Evolutionary conservation across 2,329 filamentous ascomycete species (phyloP), one percentile per base, ranked within the genome.

Genomic region (Calonectria hongkongensis): DNA sequence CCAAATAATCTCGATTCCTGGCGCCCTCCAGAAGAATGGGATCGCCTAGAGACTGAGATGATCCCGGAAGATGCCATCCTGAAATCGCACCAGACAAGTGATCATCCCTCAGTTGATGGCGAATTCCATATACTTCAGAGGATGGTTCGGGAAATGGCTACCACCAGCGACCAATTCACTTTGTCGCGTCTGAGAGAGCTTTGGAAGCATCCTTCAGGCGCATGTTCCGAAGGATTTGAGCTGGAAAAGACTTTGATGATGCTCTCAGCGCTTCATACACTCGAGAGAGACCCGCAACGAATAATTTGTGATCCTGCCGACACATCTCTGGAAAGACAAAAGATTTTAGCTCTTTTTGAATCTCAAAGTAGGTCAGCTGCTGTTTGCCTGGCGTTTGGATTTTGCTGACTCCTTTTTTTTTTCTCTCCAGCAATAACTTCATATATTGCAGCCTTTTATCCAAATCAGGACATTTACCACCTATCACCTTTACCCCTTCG

Each of bases 191-290:
- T 93, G 45, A 90, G 88, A 39, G 87, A 74, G 21, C 71, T 79
- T 8, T 79, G 74, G 78, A 71, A 41, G 25, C 16, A 54, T 25
- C 69, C 72, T 2, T 71, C 68, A 30, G 7, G 6, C 43, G 25
- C 25, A 18, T 27, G 41, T 33, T 5, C 74, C 2, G 36, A 51
- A 1, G 73, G 76, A 64, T 77, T 89, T 4, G 89, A 89, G 70
- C 83, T 90, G 60, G 88, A 90, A 73, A 89, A 90, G 78, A 90
- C 91, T 76, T 74, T 74, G 28, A 92, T 91, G 91, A 88, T 95
- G 84, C 84, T 92, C 41, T 91, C 88, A 33, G 87, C 87, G 1
- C 82, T 94, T 66, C 86, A 87, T 73, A 85, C 84, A 74, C 84
- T 87, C 78, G 86, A 85, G 45, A 85, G 86, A 39, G 75, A 80